phyloP scores from a whole-genome alignment of 371 early-diverging fungal species.

The Mucor mucedo region DNA sequence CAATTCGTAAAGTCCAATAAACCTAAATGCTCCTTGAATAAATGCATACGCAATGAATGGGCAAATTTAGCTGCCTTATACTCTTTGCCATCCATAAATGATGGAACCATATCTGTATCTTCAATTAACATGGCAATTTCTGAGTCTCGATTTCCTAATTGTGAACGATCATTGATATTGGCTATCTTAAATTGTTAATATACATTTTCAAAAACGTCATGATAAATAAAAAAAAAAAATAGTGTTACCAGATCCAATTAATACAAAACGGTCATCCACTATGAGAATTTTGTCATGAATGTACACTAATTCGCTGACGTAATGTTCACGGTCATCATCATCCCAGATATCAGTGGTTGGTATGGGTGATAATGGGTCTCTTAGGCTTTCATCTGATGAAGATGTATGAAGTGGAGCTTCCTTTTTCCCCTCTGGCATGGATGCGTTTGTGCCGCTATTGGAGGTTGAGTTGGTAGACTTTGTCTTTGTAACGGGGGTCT shows the following conservation, averaged over 20 bases:
- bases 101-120: conserved; percentile 72
- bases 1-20: conserved; percentile 53
- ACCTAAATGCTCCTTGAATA: conserved; percentile 90
- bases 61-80: conserved; percentile 79
- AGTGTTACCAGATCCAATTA: conserved; percentile 79
- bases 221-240: not conserved
- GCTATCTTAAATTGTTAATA: conserved; percentile 24
- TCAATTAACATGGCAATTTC: conserved; percentile 90
- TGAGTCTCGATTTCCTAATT: conserved; percentile 89
- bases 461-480: not conserved
- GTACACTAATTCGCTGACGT: conserved; percentile 87
- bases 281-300: conserved; percentile 94
- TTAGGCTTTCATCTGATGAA: not conserved
- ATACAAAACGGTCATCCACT: conserved; percentile 82
- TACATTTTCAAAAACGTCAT: too few species aligned
- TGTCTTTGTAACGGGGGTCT: not conserved
- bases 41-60: conserved; percentile 70
- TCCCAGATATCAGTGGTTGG: conserved; percentile 14
- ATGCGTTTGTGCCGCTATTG: not conserved
- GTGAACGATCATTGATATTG: conserved; percentile 74
- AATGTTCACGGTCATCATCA: conserved; percentile 42
- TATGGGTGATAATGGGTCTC: not conserved
- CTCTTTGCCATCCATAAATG: conserved; percentile 76
- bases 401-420: not conserved
- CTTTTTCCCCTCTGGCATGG: not conserved